These are phyloP conservation scores for Blastobotrys ciferrii DNA, from an alignment of 1,139 yeast genomes.

Conservation along the genomic window DNA sequence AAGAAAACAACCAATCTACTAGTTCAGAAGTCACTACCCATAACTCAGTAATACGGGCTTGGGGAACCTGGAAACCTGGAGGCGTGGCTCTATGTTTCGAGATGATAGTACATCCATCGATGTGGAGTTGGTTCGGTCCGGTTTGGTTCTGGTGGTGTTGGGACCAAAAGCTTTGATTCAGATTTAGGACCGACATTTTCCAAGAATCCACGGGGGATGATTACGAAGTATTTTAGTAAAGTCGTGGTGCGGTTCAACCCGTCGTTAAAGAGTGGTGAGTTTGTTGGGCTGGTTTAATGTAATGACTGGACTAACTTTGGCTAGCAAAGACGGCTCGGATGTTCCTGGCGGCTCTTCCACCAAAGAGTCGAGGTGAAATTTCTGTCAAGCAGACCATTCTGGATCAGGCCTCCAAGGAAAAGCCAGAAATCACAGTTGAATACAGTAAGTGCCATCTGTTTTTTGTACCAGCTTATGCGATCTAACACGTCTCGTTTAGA, in stretches of 20 bases:
- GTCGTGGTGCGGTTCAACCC: slow-evolving; percentile 82
- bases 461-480: too few species aligned
- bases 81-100: too few species aligned
- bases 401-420: slow-evolving; percentile 40
- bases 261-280: slow-evolving; percentile 58
- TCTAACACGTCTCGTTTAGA: slow-evolving; percentile 37
- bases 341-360: slow-evolving; percentile 78
- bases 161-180: too few species aligned
- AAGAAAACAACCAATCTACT: too few species aligned
- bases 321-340: slow-evolving; percentile 75
- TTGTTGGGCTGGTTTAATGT: neutral
- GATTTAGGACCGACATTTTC: too few species aligned
- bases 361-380: slow-evolving; percentile 33
- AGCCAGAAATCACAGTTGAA: slow-evolving; percentile 67
- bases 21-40: too few species aligned
- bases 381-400: slow-evolving; percentile 34
- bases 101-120: too few species aligned
- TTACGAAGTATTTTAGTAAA: slow-evolving; percentile 78
- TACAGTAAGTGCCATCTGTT: slow-evolving; percentile 57
- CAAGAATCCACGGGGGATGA: too few species aligned
- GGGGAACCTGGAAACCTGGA: too few species aligned
- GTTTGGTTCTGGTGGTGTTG: too few species aligned
- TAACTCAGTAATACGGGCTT: too few species aligned
- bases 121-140: too few species aligned
- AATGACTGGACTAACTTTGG: neutral